A percentile compares a stretch with the other conserved stretches of the same genome.
Conservation (phyloP, 768 basidiomycete genomes). For the Suillus decipiens region DNA sequence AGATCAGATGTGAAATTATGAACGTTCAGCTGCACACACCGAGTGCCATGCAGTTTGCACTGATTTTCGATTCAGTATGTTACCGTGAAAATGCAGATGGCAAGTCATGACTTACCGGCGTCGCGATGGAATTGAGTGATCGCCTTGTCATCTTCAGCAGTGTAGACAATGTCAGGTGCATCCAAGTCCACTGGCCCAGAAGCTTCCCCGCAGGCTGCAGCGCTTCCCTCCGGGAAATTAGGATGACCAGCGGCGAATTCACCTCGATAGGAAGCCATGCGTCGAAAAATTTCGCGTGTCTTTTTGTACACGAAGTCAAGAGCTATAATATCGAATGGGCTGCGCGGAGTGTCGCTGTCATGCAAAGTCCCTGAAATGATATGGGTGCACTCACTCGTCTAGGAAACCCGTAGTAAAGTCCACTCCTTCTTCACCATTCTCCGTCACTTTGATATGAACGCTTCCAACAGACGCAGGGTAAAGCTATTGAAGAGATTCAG, state of each 20-base stretch:
- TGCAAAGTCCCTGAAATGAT: neutral
- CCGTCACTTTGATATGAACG: too few relatives aligned
- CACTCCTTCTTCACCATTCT: too few relatives aligned
- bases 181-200: conserved; percentile 25
- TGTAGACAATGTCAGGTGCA: conserved; percentile 34
- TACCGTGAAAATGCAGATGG: neutral
- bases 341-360: conserved; percentile 1
- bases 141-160: conserved; percentile 35
- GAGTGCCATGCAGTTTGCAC: conserved; percentile 36
- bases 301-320: conserved; percentile 31
- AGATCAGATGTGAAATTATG: neutral
- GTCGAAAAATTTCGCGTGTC: conserved; percentile 30
- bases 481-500: too few relatives aligned
- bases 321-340: conserved; percentile 26
- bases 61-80: conserved; percentile 10
- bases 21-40: conserved; percentile 17
- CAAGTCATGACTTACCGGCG: conserved; percentile 15
- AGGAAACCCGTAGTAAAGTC: too few relatives aligned
- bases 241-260: conserved; percentile 31
- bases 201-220: conserved; percentile 26
- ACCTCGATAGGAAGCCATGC: conserved; percentile 46
- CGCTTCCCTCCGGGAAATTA: conserved; percentile 26
- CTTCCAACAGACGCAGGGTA: too few relatives aligned
- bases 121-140: conserved; percentile 30
- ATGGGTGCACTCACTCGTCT: too few relatives aligned